Evolutionary conservation across 2,329 filamentous ascomycete genomes (phyloP).

Genomic region (Clonostachys solani): DNA sequence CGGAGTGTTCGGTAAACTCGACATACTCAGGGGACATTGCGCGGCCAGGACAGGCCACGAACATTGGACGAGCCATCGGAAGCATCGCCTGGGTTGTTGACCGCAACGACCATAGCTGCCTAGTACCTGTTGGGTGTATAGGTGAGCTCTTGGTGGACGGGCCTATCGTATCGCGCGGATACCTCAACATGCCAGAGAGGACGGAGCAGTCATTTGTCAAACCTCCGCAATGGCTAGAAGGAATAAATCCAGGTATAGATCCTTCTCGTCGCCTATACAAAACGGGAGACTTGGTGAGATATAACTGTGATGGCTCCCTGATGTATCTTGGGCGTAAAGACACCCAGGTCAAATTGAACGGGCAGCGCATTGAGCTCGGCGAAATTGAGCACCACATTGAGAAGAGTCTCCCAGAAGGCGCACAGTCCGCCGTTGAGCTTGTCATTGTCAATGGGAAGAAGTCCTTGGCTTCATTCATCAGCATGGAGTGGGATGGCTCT

Average conservation of each 20-base stretch:
- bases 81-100: constrained; percentile 15
- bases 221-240: constrained; percentile 27
- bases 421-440: constrained; percentile 3
- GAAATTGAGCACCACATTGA: constrained; percentile 5
- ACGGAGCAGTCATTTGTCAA: constrained; percentile 23
- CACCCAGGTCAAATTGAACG: constrained; percentile 44
- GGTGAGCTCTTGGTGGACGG: constrained; percentile 40
- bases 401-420: neutral
- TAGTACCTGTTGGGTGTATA: constrained; percentile 18
- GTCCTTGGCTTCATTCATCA: neutral
- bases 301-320: neutral
- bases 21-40: constrained; percentile 3
- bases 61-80: constrained; percentile 4
- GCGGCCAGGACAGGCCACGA: constrained; percentile 2
- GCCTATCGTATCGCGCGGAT: constrained; percentile 42
- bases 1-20: constrained; percentile 5
- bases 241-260: neutral
- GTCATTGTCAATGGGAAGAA: neutral
- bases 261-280: constrained; percentile 25
- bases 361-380: constrained; percentile 41
- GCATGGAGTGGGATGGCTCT: neutral
- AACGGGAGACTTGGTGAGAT: constrained; percentile 4
- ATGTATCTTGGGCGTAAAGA: constrained; percentile 1
- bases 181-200: constrained; percentile 29
- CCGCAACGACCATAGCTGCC: constrained; percentile 8